A percentile compares a stretch with the other conserved stretches of the same genome.
Evolutionary conservation across 2,329 filamentous ascomycete species (phyloP).

Genomic region (Trichoderma asperellum): DNA sequence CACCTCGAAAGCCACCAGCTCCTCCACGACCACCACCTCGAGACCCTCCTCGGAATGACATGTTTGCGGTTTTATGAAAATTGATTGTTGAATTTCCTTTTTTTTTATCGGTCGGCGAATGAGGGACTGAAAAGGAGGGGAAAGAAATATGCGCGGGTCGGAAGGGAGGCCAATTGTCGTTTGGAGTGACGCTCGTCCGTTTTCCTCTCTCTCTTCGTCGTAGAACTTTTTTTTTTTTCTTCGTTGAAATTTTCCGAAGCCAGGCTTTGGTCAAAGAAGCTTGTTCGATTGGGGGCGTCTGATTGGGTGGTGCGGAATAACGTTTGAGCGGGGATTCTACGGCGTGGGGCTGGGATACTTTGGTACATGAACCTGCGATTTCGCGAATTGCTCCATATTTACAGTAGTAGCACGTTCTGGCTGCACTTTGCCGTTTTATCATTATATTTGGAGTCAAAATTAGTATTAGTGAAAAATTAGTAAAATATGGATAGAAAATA

Average conservation of each 20-base stretch:
- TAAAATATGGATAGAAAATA: not conserved
- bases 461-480: no score
- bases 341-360: not conserved
- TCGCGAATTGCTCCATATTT: not conserved
- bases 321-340: conserved; percentile 13
- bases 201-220: not conserved
- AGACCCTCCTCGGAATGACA: conserved; percentile 43
- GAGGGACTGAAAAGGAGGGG: not conserved
- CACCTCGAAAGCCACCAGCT: conserved; percentile 42
- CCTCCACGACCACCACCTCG: conserved; percentile 39
- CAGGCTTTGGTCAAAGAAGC: conserved; percentile 7
- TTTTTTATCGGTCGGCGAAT: not conserved
- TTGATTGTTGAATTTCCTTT: not conserved
- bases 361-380: not conserved
- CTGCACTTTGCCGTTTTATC: not conserved
- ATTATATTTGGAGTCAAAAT: not conserved
- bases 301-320: conserved; percentile 32
- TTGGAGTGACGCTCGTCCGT: not conserved
- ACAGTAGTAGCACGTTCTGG: not conserved
- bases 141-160: not conserved
- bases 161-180: conserved; percentile 19
- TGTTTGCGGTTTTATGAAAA: conserved; percentile 27
- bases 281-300: conserved; percentile 11
- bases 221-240: conserved; percentile 20
- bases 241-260: conserved; percentile 28